Percentiles rank a stretch among this genome's conserved stretches.
phyloP scores from a whole-genome alignment of 2,329 filamentous ascomycete species.

The Cladosporium oxysporum region DNA sequence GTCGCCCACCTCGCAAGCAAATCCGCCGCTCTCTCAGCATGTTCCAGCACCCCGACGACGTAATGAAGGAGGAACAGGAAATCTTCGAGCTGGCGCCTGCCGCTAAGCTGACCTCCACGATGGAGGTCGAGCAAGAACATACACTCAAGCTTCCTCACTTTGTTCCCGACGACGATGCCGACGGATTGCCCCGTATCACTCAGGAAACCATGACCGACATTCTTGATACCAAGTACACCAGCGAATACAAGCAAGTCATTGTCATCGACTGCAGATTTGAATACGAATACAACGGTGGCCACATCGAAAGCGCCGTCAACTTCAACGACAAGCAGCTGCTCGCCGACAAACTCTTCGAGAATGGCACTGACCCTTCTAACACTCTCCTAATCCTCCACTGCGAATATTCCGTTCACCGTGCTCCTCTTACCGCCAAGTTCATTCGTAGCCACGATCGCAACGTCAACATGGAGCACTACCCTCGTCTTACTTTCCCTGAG shows the following conservation, averaged over 20 bases:
- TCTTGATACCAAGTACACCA: slow-evolving; percentile 78
- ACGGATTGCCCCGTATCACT: slow-evolving; percentile 85
- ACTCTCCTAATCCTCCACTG: slow-evolving; percentile 93
- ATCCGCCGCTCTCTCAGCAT: slow-evolving; percentile 93
- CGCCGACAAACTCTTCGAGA: slow-evolving; percentile 71
- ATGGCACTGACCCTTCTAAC: slow-evolving; percentile 62
- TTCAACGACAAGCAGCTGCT: slow-evolving; percentile 95
- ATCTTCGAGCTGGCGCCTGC: slow-evolving; percentile 51
- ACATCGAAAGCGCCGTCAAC: slow-evolving; percentile 91
- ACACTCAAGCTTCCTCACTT: slow-evolving; percentile 81
- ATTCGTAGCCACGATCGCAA: slow-evolving; percentile 86
- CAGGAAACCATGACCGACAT: slow-evolving; percentile 81
- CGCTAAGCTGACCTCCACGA: slow-evolving; percentile 66
- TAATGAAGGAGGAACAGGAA: slow-evolving; percentile 76
- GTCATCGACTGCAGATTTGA: slow-evolving; percentile 97
- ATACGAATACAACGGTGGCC: slow-evolving; percentile 96
- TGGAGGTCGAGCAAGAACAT: slow-evolving; percentile 78
- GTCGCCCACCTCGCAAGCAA: slow-evolving; percentile 78
- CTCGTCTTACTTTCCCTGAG: slow-evolving; percentile 88
- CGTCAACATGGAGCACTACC: slow-evolving; percentile 82
- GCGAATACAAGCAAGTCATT: slow-evolving; percentile 76
- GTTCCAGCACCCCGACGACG: slow-evolving; percentile 89
- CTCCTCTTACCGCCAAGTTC: slow-evolving; percentile 93
- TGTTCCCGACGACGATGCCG: slow-evolving; percentile 73
- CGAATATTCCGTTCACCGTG: slow-evolving; percentile 96